A percentile compares a stretch with the other conserved stretches of the same genome.
Conservation (phyloP, 2,329 filamentous ascomycete species). For the Neonectria punicea region DNA sequence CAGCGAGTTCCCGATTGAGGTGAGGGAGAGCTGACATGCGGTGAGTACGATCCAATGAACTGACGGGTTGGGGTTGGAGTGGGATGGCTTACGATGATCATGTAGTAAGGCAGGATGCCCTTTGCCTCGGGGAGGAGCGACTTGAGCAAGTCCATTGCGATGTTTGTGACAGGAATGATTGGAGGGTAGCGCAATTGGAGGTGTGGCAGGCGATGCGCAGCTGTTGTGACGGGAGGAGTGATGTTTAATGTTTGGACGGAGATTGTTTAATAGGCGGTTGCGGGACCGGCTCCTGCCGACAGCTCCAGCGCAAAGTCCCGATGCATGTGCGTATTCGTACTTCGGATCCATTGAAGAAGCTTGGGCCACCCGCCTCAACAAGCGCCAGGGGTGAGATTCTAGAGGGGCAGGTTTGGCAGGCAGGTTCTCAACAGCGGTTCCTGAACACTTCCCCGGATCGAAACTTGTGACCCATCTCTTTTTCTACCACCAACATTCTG, state of each 20-base stretch:
- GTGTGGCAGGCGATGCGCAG: neutral
- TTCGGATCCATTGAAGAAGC: slow-evolving; percentile 29
- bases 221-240: neutral
- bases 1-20: slow-evolving; percentile 85
- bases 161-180: neutral
- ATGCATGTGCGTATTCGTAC: slow-evolving; percentile 26
- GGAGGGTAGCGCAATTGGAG: slow-evolving; percentile 13
- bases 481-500: neutral
- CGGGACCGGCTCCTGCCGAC: slow-evolving; percentile 2
- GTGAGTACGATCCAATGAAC: slow-evolving; percentile 20
- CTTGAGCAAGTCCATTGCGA: slow-evolving; percentile 57
- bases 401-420: slow-evolving; percentile 32
- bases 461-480: neutral
- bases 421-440: neutral
- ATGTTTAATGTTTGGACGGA: neutral
- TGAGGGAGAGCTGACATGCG: slow-evolving; percentile 74
- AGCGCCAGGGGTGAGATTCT: slow-evolving; percentile 35
- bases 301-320: neutral
- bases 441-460: slow-evolving; percentile 2
- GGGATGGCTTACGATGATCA: slow-evolving; percentile 60
- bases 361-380: slow-evolving; percentile 44
- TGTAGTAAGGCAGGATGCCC: slow-evolving; percentile 68
- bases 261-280: neutral
- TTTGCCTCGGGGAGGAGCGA: slow-evolving; percentile 60
- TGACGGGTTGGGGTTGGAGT: neutral